Conservation (phyloP, 2,329 filamentous ascomycete genomes). For the Knufia petricola region DNA sequence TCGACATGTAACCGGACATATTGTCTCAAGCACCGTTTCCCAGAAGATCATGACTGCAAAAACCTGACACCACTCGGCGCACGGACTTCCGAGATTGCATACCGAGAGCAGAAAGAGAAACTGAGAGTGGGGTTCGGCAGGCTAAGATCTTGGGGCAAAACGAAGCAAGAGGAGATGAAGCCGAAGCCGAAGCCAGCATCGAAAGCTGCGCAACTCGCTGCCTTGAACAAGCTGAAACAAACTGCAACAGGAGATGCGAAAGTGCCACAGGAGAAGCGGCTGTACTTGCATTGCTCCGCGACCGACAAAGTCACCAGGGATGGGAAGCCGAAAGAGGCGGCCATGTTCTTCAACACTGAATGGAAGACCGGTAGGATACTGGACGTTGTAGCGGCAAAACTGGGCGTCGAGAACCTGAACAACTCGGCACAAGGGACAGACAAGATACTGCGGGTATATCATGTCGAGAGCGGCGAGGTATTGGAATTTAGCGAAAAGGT, state of each 20-base stretch:
- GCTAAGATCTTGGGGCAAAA: slow-evolving; percentile 68
- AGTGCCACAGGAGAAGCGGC: slow-evolving; percentile 67
- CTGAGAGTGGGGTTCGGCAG: slow-evolving; percentile 65
- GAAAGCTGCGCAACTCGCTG: slow-evolving; percentile 55
- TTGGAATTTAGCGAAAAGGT: slow-evolving; percentile 84
- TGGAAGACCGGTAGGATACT: slow-evolving; percentile 73
- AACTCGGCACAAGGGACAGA: slow-evolving; percentile 42
- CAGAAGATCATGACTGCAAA: slow-evolving; percentile 70
- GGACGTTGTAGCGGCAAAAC: slow-evolving; percentile 35
- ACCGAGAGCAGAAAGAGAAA: slow-evolving; percentile 41
- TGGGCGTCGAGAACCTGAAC: slow-evolving; percentile 38
- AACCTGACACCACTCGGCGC: slow-evolving; percentile 58
- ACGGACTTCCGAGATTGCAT: slow-evolving; percentile 24
- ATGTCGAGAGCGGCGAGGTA: slow-evolving; percentile 79
- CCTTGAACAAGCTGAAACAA: slow-evolving; percentile 70
- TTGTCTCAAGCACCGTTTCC: slow-evolving; percentile 42
- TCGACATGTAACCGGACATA: slow-evolving; percentile 41
- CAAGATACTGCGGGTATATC: slow-evolving; percentile 76
- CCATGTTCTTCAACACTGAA: slow-evolving; percentile 70
- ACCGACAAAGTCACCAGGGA: slow-evolving; percentile 69
- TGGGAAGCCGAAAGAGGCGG: slow-evolving; percentile 70
- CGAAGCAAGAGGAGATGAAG: slow-evolving; percentile 60
- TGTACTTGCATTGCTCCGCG: slow-evolving; percentile 86
- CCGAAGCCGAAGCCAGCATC: slow-evolving; percentile 55
- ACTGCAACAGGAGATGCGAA: slow-evolving; percentile 84